Conservation (phyloP, 371 early-diverging fungal species). For the Zychaea mexicana region DNA sequence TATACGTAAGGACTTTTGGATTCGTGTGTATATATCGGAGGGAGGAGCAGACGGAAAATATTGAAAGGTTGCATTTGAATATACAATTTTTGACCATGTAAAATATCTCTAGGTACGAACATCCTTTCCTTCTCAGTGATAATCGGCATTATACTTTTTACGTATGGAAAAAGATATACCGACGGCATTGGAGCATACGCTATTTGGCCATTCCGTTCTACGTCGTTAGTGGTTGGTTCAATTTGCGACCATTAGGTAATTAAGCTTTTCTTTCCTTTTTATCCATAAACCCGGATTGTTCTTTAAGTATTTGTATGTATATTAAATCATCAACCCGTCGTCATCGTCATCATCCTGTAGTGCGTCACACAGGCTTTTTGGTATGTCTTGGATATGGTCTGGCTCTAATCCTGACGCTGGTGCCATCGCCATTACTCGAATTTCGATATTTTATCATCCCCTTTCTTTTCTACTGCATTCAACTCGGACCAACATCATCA, state of each 20-base stretch:
- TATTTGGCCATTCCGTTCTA: conserved; percentile 77
- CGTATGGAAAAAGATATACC: conserved; percentile 83
- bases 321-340: too few species aligned
- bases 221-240: conserved; percentile 48
- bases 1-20: conserved; percentile 56
- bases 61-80: too few species aligned
- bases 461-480: conserved; percentile 71
- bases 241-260: conserved; percentile 33
- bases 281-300: too few species aligned
- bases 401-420: conserved; percentile 58
- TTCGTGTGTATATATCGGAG: neutral
- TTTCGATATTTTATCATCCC: conserved; percentile 95
- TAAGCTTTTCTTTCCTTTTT: too few species aligned
- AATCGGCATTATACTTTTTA: conserved; percentile 97
- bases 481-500: conserved; percentile 44
- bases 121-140: conserved; percentile 93
- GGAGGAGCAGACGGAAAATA: neutral
- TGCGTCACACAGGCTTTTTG: neutral
- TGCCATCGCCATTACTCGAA: conserved; percentile 94
- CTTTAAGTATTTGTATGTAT: too few species aligned
- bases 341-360: too few species aligned
- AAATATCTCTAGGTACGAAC: conserved; percentile 80
- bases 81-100: too few species aligned
- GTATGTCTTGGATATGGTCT: conserved; percentile 49
- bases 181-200: conserved; percentile 51